A percentile compares a stretch with the other conserved stretches of the same genome.
Evolutionary conservation across 176 grass and related monocot species (phyloP).

Genomic region (Musa itinerans): DNA sequence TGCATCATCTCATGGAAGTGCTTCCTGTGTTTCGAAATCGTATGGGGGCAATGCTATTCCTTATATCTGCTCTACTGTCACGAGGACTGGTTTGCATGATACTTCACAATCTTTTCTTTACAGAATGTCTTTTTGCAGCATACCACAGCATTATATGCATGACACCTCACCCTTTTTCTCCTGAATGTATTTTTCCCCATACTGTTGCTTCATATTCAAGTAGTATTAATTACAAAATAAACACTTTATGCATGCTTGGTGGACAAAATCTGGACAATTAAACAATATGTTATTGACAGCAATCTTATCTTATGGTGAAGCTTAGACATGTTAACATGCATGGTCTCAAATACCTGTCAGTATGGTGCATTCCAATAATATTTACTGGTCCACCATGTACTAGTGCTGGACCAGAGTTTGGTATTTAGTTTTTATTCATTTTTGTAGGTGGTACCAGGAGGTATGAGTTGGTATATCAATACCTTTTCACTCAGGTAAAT

Average conservation of each 20-base stretch:
- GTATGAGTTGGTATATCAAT: no score
- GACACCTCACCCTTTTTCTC: no score
- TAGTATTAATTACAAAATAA: not conserved
- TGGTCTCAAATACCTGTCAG: not conserved
- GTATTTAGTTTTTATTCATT: no score
- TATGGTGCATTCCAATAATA: no score
- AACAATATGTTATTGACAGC: not conserved
- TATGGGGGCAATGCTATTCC: constrained; percentile 81
- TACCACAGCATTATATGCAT: not conserved
- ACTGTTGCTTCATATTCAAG: no score
- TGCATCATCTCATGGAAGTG: constrained; percentile 47
- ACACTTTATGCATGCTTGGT: not conserved
- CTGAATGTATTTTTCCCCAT: no score
- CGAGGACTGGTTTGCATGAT: constrained; percentile 71
- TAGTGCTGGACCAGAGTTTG: no score
- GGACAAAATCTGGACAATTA: not conserved
- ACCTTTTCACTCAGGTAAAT: no score
- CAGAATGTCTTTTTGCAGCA: not conserved
- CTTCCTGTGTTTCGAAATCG: constrained; percentile 87
- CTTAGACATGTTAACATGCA: not conserved
- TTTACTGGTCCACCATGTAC: no score
- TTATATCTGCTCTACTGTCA: constrained; percentile 85
- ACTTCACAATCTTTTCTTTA: not conserved
- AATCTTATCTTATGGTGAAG: not conserved
- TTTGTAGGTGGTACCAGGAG: no score